A percentile compares a stretch with the other conserved stretches of the same genome.
Conservation (phyloP, 352 stramenopile species). For the Phytopythium chamaehyphon region DNA sequence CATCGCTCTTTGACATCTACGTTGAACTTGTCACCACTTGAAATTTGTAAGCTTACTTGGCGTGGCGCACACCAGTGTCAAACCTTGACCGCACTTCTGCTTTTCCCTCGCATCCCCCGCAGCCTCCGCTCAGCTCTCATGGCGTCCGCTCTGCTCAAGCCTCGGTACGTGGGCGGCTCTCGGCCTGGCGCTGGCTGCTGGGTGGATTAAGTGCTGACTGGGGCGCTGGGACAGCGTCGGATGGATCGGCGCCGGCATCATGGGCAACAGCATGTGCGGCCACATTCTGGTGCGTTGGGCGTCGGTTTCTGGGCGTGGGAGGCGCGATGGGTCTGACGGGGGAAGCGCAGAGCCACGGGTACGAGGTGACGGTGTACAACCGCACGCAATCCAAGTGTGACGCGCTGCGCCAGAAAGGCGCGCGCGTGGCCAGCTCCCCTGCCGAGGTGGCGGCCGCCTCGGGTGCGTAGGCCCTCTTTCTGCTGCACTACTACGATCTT, state of each 20-base stretch:
- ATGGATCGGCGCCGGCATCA: slow-evolving; percentile 86
- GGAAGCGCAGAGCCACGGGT: slow-evolving; percentile 60
- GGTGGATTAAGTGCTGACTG: background rate
- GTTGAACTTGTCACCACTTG: slow-evolving; percentile 6
- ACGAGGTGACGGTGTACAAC: slow-evolving; percentile 87
- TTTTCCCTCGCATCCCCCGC: background rate
- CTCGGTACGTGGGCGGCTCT: background rate
- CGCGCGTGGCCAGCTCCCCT: slow-evolving; percentile 60
- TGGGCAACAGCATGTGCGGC: slow-evolving; percentile 85
- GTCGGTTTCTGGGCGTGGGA: background rate
- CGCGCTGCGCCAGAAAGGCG: slow-evolving; percentile 66
- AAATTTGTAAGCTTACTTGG: background rate
- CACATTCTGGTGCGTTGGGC: slow-evolving; percentile 66
- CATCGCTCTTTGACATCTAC: background rate
- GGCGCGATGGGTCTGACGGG: background rate
- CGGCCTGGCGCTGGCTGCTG: background rate
- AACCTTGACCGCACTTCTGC: slow-evolving; percentile 2
- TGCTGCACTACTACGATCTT: background rate
- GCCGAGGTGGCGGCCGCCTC: slow-evolving; percentile 75
- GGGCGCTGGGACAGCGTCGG: slow-evolving; percentile 39
- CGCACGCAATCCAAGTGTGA: slow-evolving; percentile 83
- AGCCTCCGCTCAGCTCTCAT: background rate
- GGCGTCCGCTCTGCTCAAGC: slow-evolving; percentile 6
- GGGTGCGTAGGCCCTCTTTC: slow-evolving; percentile 18
- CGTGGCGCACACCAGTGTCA: background rate